Percentiles rank a stretch among this genome's conserved stretches.
These are phyloP conservation scores for Linnemannia zychae DNA, from an alignment of 192 early-diverging fungal species.

Conservation along the genomic window DNA sequence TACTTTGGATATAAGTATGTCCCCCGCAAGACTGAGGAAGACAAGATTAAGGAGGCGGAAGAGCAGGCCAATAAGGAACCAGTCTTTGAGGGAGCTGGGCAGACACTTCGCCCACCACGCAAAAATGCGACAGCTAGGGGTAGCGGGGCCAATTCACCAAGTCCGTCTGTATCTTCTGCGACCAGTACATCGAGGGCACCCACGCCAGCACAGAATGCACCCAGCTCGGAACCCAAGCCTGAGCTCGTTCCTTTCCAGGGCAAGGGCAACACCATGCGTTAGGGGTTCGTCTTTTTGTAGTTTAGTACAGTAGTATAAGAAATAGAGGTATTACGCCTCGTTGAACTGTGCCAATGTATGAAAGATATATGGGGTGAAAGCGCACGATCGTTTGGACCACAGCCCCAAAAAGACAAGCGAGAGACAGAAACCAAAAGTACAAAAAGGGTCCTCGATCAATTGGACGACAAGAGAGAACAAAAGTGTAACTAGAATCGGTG, in stretches of 20 bases:
- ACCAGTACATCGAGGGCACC: slow-evolving; percentile 22
- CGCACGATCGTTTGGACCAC: background rate
- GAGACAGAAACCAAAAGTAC: background rate
- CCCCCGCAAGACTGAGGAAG: slow-evolving; percentile 70
- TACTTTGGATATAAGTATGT: slow-evolving; percentile 91
- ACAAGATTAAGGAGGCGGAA: slow-evolving; percentile 25
- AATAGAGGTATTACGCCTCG: too few relatives aligned
- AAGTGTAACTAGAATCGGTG: background rate
- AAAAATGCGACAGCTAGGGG: slow-evolving; percentile 53
- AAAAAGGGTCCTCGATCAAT: background rate
- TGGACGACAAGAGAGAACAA: background rate
- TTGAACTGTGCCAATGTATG: background rate
- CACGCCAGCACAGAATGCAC: slow-evolving; percentile 22
- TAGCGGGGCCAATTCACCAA: slow-evolving; percentile 52
- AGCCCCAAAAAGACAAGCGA: background rate
- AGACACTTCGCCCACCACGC: slow-evolving; percentile 67
- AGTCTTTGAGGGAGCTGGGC: slow-evolving; percentile 59
- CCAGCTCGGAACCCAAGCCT: slow-evolving; percentile 30
- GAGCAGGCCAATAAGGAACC: slow-evolving; percentile 35
- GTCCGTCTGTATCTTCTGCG: slow-evolving; percentile 30
- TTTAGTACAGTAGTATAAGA: background rate
- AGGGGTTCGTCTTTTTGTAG: background rate
- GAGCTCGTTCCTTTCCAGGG: slow-evolving; percentile 48
- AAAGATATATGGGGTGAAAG: background rate
- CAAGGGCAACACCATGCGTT: slow-evolving; percentile 49